Conservation (phyloP, 2,329 filamentous ascomycete genomes). For the Aureobasidium musti region DNA sequence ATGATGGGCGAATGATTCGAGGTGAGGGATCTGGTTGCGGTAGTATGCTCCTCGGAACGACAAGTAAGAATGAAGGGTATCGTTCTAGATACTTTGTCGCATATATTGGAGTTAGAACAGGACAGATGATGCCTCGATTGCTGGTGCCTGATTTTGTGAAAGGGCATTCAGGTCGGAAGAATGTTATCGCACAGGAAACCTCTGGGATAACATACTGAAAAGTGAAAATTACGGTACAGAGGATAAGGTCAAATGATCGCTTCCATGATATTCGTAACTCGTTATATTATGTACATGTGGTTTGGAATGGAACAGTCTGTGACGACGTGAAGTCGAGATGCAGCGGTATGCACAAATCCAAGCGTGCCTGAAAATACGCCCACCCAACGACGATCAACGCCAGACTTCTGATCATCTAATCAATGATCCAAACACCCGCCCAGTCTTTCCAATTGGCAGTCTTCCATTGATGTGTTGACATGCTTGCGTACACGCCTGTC, state of each 20-base stretch:
- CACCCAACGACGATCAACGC: background rate
- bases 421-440: conserved; percentile 34
- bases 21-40: background rate
- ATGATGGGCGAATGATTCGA: background rate
- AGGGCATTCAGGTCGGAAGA: too few relatives aligned
- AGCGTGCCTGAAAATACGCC: conserved; percentile 15
- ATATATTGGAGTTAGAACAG: background rate
- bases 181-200: too few relatives aligned
- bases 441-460: conserved; percentile 31
- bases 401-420: background rate
- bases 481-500: conserved; percentile 32
- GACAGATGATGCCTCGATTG: background rate
- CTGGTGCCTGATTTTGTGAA: background rate
- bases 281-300: conserved; percentile 8
- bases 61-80: background rate
- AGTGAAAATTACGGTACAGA: too few relatives aligned
- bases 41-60: background rate
- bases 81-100: background rate
- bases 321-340: background rate
- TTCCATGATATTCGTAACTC: conserved; percentile 12
- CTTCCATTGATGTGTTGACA: conserved; percentile 30
- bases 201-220: background rate
- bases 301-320: background rate
- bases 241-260: background rate
- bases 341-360: background rate